A percentile compares a stretch with the other conserved stretches of the same genome.
These are phyloP conservation scores for Saitozyma podzolica DNA, from an alignment of 768 basidiomycete species.

Conservation along the genomic window DNA sequence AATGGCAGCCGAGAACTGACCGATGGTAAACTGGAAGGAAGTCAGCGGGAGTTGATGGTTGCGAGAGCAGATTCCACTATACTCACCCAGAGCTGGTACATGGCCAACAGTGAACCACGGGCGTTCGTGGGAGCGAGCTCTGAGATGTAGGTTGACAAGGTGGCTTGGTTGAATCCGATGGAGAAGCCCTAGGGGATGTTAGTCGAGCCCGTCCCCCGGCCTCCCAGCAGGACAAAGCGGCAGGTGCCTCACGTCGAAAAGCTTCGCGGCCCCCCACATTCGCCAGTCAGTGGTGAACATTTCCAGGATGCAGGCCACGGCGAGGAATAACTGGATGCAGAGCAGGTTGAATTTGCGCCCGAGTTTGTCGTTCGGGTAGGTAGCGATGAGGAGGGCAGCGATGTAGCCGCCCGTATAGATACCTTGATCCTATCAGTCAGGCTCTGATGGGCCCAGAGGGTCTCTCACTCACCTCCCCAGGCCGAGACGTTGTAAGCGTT, in stretches of 20 bases:
- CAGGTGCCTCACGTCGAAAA: background rate
- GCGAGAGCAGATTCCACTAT: too few relatives aligned
- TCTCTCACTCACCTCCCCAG: constrained; percentile 1
- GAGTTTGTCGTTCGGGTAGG: constrained; percentile 1
- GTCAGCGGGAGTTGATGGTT: background rate
- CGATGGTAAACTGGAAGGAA: constrained; percentile 6
- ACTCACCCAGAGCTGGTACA: background rate
- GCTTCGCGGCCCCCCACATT: constrained; percentile 12
- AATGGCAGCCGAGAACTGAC: constrained; percentile 15
- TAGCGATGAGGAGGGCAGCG: background rate
- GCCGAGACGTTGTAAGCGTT: constrained; percentile 3
- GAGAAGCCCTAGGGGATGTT: background rate
- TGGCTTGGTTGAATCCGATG: constrained; percentile 1
- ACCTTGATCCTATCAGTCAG: background rate
- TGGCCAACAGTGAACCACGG: constrained; percentile 6
- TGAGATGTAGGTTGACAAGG: constrained; percentile 10
- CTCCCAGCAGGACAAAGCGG: background rate
- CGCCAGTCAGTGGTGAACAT: constrained; percentile 6
- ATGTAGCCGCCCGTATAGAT: background rate
- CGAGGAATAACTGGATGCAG: constrained; percentile 4
- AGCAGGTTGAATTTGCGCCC: constrained; percentile 2
- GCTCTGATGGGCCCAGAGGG: background rate
- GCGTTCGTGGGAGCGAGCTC: constrained; percentile 5
- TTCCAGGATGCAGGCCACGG: constrained; percentile 5
- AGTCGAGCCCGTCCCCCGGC: constrained; percentile 32